Base-by-base conservation (phyloP, 2,329 filamentous ascomycete species). In the Cytospora piceae region DNA sequence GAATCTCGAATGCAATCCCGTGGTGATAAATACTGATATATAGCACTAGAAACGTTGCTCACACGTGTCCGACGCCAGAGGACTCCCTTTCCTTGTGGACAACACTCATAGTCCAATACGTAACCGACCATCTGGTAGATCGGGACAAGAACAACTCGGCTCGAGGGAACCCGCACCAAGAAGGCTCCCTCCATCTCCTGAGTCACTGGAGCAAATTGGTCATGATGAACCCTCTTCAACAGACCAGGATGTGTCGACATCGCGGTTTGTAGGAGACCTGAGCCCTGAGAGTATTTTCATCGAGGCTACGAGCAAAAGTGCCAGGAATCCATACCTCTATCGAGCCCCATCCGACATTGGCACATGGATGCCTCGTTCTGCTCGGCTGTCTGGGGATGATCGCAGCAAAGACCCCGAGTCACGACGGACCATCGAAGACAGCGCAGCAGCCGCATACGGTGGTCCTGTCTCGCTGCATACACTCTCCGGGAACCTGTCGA, bases 311-410 rank as follows among this genome's bases (percentile, higher is more conserved):
- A 65, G 58, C 37, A 65, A 46, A 29, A 42, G 24, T 15, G 51
- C 57, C 20, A 54, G 51, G 22, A 37, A 51, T 8, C 20, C 54
- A 8, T 56, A 52, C 9, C 65, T 63, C 4, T 46, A 64, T 4
- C 61, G 65, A 11, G 58, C 62, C 12, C 53, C 42, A 15, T 64
- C 65, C 8, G 67, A 61, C 15, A 58, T 68, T 22, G 67, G 67
- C 9, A 65, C 58, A 0, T 68, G 67, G 67, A 37, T 68, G 51
- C 72, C 56, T 4, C 46, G 37, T 78, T 11, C 78, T 79, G 1
- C 81, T 82, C 66, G 77, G 82, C 22, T 75, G 74, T 59, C 51
- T 6, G 77, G 79, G 32, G 77, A 57, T 11, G 37, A 39, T 1
- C 29, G 15, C 14, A 22, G 64, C 20, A 39, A 17, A 31, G 27